phyloP scores from a whole-genome alignment of 129 eudicot genomes.

The Scalesia atractyloides region DNA sequence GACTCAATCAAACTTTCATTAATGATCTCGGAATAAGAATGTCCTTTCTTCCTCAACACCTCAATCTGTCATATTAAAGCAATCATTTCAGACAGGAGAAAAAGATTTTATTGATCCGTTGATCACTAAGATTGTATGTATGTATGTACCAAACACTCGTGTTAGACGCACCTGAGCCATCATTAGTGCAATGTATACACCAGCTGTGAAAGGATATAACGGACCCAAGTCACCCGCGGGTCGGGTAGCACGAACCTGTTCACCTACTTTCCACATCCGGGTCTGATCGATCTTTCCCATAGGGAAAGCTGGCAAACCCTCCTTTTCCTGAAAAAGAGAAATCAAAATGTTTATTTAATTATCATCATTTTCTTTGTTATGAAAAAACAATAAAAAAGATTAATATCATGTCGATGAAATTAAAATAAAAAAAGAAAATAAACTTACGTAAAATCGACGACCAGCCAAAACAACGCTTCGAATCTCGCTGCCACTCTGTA shows the following conservation, averaged over 20 bases:
- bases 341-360: not conserved
- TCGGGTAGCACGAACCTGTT: slow-evolving; percentile 70
- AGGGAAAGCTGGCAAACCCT: slow-evolving; percentile 95
- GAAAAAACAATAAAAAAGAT: not conserved
- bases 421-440: not conserved
- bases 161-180: slow-evolving; percentile 84
- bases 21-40: slow-evolving; percentile 93
- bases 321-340: slow-evolving; percentile 66
- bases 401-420: not conserved
- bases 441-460: slow-evolving; percentile 82
- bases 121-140: not conserved
- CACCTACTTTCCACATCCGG: slow-evolving; percentile 98
- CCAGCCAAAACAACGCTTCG: slow-evolving; percentile 97
- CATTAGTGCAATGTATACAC: slow-evolving; percentile 93
- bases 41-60: slow-evolving; percentile 94
- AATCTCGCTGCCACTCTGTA: slow-evolving; percentile 92
- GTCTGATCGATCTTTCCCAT: slow-evolving; percentile 99
- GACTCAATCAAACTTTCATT: slow-evolving; percentile 95
- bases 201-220: slow-evolving; percentile 93
- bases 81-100: not conserved
- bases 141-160: not conserved
- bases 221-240: slow-evolving; percentile 93
- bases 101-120: too few species aligned
- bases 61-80: slow-evolving; percentile 55
- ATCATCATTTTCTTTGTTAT: not conserved